A percentile compares a stretch with the other conserved stretches of the same genome.
phyloP scores from a whole-genome alignment of 73 alveolate genomes.

The Blepharisma japonicum region DNA sequence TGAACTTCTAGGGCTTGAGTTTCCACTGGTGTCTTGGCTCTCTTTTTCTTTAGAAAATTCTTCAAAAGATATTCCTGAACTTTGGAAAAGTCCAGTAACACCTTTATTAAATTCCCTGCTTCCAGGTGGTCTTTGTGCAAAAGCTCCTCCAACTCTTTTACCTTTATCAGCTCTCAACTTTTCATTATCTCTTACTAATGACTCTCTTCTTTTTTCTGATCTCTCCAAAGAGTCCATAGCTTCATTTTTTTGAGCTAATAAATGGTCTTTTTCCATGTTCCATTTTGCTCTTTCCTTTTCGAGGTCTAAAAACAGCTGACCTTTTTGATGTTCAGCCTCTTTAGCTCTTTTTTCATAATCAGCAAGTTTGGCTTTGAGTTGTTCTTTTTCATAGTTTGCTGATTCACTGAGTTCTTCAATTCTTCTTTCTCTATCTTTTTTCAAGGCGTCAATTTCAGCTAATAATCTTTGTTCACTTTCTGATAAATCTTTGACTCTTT shows the following conservation, averaged over 20 bases:
- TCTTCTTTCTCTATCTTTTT: constrained; percentile 78
- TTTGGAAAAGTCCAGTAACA: not conserved
- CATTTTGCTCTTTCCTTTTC: constrained; percentile 95
- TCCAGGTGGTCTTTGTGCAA: not conserved
- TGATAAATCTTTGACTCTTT: constrained; percentile 72
- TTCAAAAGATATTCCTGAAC: not conserved
- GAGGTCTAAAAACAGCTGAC: constrained; percentile 65
- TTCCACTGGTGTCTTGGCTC: constrained; percentile 56
- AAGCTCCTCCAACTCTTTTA: constrained; percentile 37
- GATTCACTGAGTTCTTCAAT: constrained; percentile 64
- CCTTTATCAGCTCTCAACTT: constrained; percentile 75
- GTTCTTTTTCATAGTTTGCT: constrained; percentile 81
- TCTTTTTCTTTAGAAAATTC: constrained; percentile 49
- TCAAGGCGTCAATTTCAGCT: constrained; percentile 69
- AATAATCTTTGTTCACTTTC: constrained; percentile 67
- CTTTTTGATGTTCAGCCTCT: constrained; percentile 74
- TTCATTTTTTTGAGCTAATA: constrained; percentile 67
- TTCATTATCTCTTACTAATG: constrained; percentile 86
- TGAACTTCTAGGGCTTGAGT: too few relatives aligned
- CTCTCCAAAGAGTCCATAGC: constrained; percentile 56
- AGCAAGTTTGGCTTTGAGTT: constrained; percentile 57
- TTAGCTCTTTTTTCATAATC: constrained; percentile 80
- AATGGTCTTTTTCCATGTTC: constrained; percentile 81
- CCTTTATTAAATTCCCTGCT: not conserved
- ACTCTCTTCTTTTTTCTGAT: constrained; percentile 78